phyloP scores from a whole-genome alignment of 1,284 basidiomycete species.

The Salmacisia buchloeana region DNA sequence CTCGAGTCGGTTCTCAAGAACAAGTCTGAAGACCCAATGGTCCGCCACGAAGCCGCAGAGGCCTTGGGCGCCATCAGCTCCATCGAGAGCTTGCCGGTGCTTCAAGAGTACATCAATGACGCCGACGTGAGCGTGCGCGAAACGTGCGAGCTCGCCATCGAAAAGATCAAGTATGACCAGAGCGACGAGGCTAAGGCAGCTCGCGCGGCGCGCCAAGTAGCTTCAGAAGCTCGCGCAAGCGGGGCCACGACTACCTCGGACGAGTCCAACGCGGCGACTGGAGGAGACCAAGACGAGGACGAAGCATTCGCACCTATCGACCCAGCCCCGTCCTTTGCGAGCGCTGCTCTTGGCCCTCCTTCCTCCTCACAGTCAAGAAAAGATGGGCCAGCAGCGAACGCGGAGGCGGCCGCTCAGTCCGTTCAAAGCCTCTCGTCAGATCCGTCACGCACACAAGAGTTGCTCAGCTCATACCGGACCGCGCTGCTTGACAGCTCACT shows the following conservation, averaged over 20 bases:
- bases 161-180: slow-evolving; percentile 88
- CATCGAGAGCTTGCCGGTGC: slow-evolving; percentile 63
- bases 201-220: slow-evolving; percentile 34
- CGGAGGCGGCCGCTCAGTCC: slow-evolving; percentile 29
- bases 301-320: slow-evolving; percentile 75
- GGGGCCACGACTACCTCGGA: slow-evolving; percentile 12
- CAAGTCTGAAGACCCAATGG: slow-evolving; percentile 80
- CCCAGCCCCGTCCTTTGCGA: slow-evolving; percentile 68
- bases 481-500: slow-evolving; percentile 66
- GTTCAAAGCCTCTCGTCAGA: slow-evolving; percentile 36
- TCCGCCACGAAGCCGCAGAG: slow-evolving; percentile 96
- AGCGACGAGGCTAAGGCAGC: slow-evolving; percentile 49
- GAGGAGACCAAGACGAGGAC: slow-evolving; percentile 12
- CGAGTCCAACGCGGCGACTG: slow-evolving; percentile 1
- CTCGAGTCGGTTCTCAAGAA: slow-evolving; percentile 69
- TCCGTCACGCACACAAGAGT: slow-evolving; percentile 51
- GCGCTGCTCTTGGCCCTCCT: slow-evolving; percentile 19
- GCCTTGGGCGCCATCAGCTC: slow-evolving; percentile 91
- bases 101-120: slow-evolving; percentile 70
- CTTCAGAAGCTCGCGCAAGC: slow-evolving; percentile 16
- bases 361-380: slow-evolving; percentile 50
- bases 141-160: slow-evolving; percentile 95
- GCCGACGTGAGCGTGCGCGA: slow-evolving; percentile 77
- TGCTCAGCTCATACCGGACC: slow-evolving; percentile 56
- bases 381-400: slow-evolving; percentile 22